Evolutionary conservation across 495 filamentous ascomycete genomes (phyloP).

Genomic region (Aspergillus nidulans): DNA sequence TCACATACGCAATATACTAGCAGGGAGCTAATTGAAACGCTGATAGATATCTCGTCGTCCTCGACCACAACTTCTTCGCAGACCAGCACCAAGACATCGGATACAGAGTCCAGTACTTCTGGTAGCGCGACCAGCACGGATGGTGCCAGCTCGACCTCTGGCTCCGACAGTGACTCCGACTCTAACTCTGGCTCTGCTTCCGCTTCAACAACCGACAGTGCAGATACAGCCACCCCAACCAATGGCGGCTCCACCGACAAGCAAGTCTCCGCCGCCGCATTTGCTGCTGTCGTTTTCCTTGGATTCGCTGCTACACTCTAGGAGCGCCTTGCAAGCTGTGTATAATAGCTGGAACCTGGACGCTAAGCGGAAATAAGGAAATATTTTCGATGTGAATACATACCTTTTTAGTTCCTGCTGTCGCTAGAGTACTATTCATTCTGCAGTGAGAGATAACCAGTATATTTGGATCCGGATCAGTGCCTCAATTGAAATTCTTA

Average conservation of each 20-base stretch:
- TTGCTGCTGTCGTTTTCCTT: slow-evolving; percentile 37
- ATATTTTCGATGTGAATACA: slow-evolving; percentile 7
- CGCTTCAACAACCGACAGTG: neutral
- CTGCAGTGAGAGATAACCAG: neutral
- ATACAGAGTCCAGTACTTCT: slow-evolving; percentile 19
- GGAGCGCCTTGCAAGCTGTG: slow-evolving; percentile 9
- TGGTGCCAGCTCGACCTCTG: slow-evolving; percentile 12
- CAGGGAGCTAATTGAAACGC: slow-evolving; percentile 2
- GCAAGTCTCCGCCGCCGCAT: slow-evolving; percentile 32
- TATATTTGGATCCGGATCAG: neutral
- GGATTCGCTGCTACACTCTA: slow-evolving; percentile 37
- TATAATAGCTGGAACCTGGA: slow-evolving; percentile 5
- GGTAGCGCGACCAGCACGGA: slow-evolving; percentile 16
- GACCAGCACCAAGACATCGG: slow-evolving; percentile 13
- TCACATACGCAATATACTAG: neutral
- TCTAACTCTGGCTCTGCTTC: neutral
- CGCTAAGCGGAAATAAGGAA: neutral
- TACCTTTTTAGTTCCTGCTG: neutral
- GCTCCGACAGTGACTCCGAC: slow-evolving; percentile 6
- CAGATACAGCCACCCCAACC: neutral
- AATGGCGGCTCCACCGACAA: slow-evolving; percentile 24
- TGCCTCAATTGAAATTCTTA: too few relatives aligned
- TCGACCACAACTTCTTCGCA: slow-evolving; percentile 12
- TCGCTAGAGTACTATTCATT: neutral
- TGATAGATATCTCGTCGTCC: slow-evolving; percentile 1